Percentiles rank a stretch among this genome's conserved stretches.
phyloP scores from a whole-genome alignment of 2,329 filamentous ascomycete species.

The Albifimbria verrucaria region DNA sequence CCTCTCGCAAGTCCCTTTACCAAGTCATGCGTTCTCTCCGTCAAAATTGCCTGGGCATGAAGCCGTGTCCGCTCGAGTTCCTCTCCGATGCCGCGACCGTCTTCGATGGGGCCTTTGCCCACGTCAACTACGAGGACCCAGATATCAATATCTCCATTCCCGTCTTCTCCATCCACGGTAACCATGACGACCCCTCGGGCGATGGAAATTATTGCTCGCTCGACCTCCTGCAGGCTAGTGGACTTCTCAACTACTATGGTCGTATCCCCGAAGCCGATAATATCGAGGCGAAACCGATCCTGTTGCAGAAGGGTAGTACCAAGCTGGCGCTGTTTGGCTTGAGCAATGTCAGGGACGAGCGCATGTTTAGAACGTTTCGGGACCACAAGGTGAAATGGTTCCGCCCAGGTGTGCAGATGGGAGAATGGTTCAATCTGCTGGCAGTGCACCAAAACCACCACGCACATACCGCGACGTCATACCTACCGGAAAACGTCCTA shows the following conservation, averaged over 20 bases:
- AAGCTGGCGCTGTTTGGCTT: conserved; percentile 92
- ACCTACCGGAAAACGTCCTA: conserved; percentile 88
- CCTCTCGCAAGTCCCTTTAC: conserved; percentile 91
- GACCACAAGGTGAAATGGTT: conserved; percentile 95
- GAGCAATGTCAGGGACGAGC: conserved; percentile 94
- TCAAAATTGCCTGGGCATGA: conserved; percentile 91
- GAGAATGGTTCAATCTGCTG: conserved; percentile 95
- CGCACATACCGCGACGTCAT: conserved; percentile 87
- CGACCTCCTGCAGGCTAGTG: conserved; percentile 86
- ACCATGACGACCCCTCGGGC: conserved; percentile 97
- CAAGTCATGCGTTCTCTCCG: conserved; percentile 94
- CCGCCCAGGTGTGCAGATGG: conserved; percentile 71
- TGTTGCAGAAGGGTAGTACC: conserved; percentile 89
- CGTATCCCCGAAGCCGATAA: conserved; percentile 93
- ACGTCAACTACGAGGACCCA: conserved; percentile 96
- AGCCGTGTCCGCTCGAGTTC: conserved; percentile 92
- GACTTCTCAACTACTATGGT: conserved; percentile 93
- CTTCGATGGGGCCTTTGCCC: conserved; percentile 83
- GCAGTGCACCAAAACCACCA: conserved; percentile 96
- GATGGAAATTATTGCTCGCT: conserved; percentile 89
- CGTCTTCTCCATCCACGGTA: conserved; percentile 97
- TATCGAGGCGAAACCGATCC: conserved; percentile 84
- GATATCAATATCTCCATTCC: conserved; percentile 97
- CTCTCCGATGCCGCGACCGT: conserved; percentile 89
- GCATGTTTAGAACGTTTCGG: conserved; percentile 88